Evolutionary conservation across 805 yeast genomes (phyloP), one percentile per base, ranked within the genome.

Genomic region (Wickerhamiella musiphila): DNA sequence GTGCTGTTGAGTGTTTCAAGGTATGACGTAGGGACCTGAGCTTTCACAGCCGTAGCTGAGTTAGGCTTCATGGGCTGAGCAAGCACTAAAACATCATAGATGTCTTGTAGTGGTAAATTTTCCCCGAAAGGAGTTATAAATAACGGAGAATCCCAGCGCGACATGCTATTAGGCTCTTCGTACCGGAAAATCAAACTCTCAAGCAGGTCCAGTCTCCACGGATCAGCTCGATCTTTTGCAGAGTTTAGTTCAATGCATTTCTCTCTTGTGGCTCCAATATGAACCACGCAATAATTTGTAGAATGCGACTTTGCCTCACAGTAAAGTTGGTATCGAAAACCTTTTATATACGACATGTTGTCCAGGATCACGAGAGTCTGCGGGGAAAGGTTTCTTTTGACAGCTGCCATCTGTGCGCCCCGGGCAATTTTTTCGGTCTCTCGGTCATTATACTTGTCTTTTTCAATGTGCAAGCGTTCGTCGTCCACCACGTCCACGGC

Each of bases 121-220:
- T 53, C 55, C 3, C 58, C 58, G 20, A 74, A 73, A 3, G 72
- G 66, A 1, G 84, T 54, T 0, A 81, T 70, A 48, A 83, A 73
- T 38, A 86, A 57, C 5, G 98, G 98, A 4, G 93, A 71, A 48
- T 90, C 98, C 98, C 98, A 90, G 37, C 94, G 58, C 18, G 75
- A 69, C 46, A 69, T 68, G 20, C 73, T 71, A 48, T 81, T 77
- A 1, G 98, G 98, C 51, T 90, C 98, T 54, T 90, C 98, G 48
- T 74, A 90, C 37, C 98, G 56, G 70, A 83, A 78, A 3, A 70
- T 65, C 35, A 86, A 57, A 32, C 76, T 84, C 11, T 63, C 63
- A 24, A 83, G 57, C 18, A 81, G 53, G 21, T 68, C 71, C 2
- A 59, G 62, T 28, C 70, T 73, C 94, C 94, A 83, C 10, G 57